These are phyloP conservation scores for Mycena polygramma DNA, from an alignment of 768 basidiomycete genomes.

Conservation along the genomic window DNA sequence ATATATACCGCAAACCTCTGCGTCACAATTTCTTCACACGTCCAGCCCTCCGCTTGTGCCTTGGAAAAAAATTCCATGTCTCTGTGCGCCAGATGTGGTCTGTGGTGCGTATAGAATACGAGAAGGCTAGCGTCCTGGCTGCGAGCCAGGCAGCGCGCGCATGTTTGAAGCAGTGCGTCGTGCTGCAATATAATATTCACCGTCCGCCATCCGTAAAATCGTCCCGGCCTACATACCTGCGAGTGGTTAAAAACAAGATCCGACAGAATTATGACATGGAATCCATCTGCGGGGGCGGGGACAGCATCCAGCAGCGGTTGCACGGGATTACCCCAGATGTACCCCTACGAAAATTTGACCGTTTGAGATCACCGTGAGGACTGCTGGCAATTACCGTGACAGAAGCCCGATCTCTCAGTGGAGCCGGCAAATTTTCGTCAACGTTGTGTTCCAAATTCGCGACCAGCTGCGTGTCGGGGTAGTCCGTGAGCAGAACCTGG, in stretches of 20 bases:
- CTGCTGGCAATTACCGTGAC: constrained; percentile 41
- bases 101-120: constrained; percentile 92
- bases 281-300: constrained; percentile 48
- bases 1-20: constrained; percentile 71
- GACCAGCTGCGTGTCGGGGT: constrained; percentile 84
- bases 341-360: constrained; percentile 64
- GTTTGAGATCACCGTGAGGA: not conserved
- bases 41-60: constrained; percentile 76
- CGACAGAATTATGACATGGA: constrained; percentile 88
- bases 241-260: constrained; percentile 97
- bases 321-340: constrained; percentile 82
- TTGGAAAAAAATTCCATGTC: constrained; percentile 87
- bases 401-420: constrained; percentile 51
- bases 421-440: constrained; percentile 61
- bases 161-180: constrained; percentile 82
- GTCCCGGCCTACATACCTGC: constrained; percentile 52
- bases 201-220: too few relatives aligned
- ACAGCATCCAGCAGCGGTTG: constrained; percentile 54
- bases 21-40: constrained; percentile 75
- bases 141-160: constrained; percentile 60
- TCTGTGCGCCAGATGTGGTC: constrained; percentile 84
- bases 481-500: constrained; percentile 91
- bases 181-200: constrained; percentile 62
- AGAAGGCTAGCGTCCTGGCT: constrained; percentile 58
- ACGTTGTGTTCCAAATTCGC: constrained; percentile 84